Evolutionary conservation across 371 early-diverging fungal species (phyloP).

Genomic region (Aphelidium insulamus): DNA sequence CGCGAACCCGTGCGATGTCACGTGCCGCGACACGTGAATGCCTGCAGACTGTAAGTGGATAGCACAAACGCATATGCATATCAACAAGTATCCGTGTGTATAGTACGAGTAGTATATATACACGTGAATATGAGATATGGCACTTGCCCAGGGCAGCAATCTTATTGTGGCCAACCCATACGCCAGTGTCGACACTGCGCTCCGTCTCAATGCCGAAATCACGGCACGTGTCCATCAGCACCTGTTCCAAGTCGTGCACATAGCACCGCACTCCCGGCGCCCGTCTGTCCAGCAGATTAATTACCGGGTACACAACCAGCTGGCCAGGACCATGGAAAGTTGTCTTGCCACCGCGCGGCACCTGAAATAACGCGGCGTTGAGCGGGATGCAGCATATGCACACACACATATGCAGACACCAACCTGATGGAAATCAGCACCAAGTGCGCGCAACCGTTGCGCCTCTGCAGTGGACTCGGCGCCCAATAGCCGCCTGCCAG

Average conservation of each 20-base stretch:
- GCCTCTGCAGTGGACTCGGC: constrained; percentile 23
- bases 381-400: not conserved
- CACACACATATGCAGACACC: not conserved
- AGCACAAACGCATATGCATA: not conserved
- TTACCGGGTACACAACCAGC: constrained; percentile 80
- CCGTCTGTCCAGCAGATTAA: constrained; percentile 33
- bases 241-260: constrained; percentile 50
- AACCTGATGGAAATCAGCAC: constrained; percentile 59
- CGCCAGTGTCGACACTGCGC: constrained; percentile 54
- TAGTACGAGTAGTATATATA: not conserved
- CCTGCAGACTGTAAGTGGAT: constrained; percentile 19
- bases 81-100: no score
- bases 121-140: not conserved
- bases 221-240: constrained; percentile 44
- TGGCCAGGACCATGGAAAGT: constrained; percentile 97
- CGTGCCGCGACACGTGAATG: constrained; percentile 64
- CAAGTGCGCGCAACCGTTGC: constrained; percentile 22
- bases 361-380: constrained; percentile 6
- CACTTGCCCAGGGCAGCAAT: constrained; percentile 39
- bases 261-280: constrained; percentile 40
- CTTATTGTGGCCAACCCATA: constrained; percentile 56
- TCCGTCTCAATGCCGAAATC: constrained; percentile 36
- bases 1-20: constrained; percentile 85
- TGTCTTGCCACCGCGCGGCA: constrained; percentile 72
- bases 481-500: constrained; percentile 60